These are phyloP conservation scores for Penicillium atrosanguineum DNA, from an alignment of 495 filamentous ascomycete genomes.

Conservation along the genomic window DNA sequence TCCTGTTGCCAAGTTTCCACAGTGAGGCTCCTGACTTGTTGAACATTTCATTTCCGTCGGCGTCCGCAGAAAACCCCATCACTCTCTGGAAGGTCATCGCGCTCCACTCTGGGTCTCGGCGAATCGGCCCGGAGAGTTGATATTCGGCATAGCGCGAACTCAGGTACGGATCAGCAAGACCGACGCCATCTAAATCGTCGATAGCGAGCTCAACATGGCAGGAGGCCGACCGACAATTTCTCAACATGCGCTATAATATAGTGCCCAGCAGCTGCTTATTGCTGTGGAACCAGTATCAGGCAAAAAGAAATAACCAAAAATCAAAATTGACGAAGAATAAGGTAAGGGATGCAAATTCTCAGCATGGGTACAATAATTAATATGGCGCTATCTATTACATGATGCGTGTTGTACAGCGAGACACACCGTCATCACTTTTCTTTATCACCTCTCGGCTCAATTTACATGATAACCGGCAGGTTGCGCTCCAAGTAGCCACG, in stretches of 20 bases:
- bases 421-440: not conserved
- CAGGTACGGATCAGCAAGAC: not conserved
- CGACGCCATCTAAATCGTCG: not conserved
- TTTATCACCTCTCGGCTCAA: not conserved
- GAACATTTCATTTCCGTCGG: not conserved
- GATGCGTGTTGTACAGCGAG: not conserved
- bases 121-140: not conserved
- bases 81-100: not conserved
- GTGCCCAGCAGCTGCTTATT: not conserved
- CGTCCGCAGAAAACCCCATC: not conserved
- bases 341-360: not conserved
- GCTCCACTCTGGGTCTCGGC: not conserved
- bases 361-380: not conserved
- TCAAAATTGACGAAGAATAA: not conserved
- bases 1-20: not conserved
- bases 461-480: conserved; percentile 44
- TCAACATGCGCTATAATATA: not conserved
- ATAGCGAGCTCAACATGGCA: too few species aligned
- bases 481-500: conserved; percentile 48
- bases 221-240: not conserved
- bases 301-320: not conserved
- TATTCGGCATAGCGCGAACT: not conserved
- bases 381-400: not conserved
- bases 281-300: not conserved
- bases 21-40: not conserved